Conservation (phyloP, 2,329 filamentous ascomycete genomes). For the Fusarium nanum region DNA sequence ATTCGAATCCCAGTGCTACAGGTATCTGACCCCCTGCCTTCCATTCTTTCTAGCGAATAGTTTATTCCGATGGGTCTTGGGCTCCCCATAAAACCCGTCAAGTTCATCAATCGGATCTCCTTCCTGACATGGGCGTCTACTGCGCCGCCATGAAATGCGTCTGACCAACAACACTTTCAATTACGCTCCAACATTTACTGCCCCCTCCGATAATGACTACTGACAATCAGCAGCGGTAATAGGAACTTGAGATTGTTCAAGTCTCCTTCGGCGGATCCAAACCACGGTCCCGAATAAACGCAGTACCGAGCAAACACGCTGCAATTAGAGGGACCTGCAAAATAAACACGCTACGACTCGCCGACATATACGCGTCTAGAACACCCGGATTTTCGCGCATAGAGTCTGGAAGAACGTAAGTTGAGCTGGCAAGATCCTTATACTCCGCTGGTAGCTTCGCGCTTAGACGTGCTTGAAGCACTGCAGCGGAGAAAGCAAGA, state of each 20-base stretch:
- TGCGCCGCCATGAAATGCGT: too few relatives aligned
- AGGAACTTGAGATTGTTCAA: accelerated
- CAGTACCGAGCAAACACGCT: background rate
- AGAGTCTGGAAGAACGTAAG: background rate
- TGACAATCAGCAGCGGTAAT: too few relatives aligned
- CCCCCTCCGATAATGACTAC: background rate
- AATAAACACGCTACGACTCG: slow-evolving; percentile 9
- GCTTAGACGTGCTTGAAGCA: background rate
- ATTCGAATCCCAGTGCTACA: background rate
- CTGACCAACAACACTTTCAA: too few relatives aligned
- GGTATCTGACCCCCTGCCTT: too few relatives aligned
- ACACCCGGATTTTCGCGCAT: background rate
- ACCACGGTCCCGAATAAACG: background rate
- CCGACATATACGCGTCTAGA: background rate
- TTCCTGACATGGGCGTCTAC: too few relatives aligned
- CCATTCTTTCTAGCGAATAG: too few relatives aligned
- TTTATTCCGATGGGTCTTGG: too few relatives aligned
- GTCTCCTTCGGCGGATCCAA: background rate
- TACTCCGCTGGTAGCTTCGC: background rate
- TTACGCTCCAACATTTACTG: too few relatives aligned
- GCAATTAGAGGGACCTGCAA: background rate
- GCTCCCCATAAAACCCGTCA: too few relatives aligned
- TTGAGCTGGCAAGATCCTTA: background rate
- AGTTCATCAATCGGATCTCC: too few relatives aligned
- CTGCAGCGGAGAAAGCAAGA: background rate